Base-by-base conservation (phyloP, 2,329 filamentous ascomycete genomes). In the Penicillium glabrum region DNA sequence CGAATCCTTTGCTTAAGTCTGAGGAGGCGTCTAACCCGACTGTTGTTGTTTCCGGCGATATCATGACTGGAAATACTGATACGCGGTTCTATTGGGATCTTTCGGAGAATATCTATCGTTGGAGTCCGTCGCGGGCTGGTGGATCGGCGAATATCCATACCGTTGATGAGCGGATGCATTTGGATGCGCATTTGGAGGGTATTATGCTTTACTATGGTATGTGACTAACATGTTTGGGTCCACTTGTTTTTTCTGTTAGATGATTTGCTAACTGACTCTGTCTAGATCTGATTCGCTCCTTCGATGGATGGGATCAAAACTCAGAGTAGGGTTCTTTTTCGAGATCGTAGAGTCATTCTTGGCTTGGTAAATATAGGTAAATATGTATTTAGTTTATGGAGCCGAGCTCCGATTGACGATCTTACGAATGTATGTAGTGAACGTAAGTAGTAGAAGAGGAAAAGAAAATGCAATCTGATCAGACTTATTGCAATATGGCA, bases 51-150 rank as follows among this genome's bases (percentile, higher is more conserved):
- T 72, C 72, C 10, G 76, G 76, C 0, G 74, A 75, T 56, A 75
- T 82, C 50, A 82, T 82, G 78, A 81, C 79, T 1, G 81, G 80
- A 0, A 83, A 83, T 51, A 83, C 81, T 0, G 81, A 83, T 56
- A 83, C 81, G 1, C 67, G 75, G 3, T 81, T 82, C 60, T 83
- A 82, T 61, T 83, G 80, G 81, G 68, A 74, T 39, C 59, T 83
- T 58, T 79, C 79, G n/a, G 73, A 76, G 58, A 79, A 83, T 52
- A 82, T 83, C 9, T 83, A 82, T 61, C 72, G 81, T 1, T 83
- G 81, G 64, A 79, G 75, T 14, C 80, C 80, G 2, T 76, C 77
- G 1, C 78, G 79, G 53, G 75, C 76, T 24, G 75, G 72, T 0
- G 76, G 76, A 0, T 51, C 77, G 35, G 63, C 76, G 9, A 80